Conservation (phyloP, 1,284 basidiomycete genomes). For the Trichosporon sp. region DNA sequence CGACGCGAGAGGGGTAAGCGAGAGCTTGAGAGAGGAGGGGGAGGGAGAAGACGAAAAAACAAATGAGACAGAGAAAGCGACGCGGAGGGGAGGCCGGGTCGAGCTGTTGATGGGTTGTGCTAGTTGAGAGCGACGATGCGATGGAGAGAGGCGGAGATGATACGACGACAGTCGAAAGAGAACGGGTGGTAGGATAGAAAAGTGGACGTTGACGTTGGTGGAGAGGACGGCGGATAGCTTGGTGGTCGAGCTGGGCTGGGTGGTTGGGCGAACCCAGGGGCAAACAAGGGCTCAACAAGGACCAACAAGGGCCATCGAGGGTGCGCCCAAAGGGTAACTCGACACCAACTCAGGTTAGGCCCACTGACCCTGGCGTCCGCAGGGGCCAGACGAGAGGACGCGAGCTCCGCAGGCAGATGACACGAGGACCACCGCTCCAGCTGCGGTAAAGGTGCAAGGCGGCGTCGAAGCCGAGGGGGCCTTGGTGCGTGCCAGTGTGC, state of each 20-base stretch:
- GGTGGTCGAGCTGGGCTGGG: not conserved
- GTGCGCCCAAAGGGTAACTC: conserved; percentile 13
- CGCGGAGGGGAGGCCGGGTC: not conserved
- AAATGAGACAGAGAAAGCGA: not conserved
- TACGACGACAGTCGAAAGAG: not conserved
- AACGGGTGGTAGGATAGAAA: conserved; percentile 18
- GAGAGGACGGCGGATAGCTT: conserved; percentile 1
- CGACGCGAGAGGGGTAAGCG: not conserved
- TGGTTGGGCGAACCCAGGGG: conserved; percentile 4
- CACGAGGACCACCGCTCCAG: not conserved
- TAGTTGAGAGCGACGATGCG: conserved; percentile 7
- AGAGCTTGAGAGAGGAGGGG: too few species aligned
- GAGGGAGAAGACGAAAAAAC: not conserved
- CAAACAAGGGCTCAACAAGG: conserved; percentile 11
- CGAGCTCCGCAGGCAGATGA: not conserved
- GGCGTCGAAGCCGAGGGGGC: conserved; percentile 10
- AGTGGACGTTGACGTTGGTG: conserved; percentile 18
- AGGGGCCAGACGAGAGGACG: conserved; percentile 6
- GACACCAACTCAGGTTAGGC: conserved; percentile 19
- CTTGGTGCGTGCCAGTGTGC: not conserved
- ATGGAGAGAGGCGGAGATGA: conserved; percentile 12
- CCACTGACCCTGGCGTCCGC: not conserved
- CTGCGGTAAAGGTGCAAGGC: not conserved
- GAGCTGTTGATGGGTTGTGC: not conserved
- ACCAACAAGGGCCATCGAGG: conserved; percentile 5